phyloP scores from a whole-genome alignment of 768 basidiomycete genomes.

The Pulveroboletus sp. region DNA sequence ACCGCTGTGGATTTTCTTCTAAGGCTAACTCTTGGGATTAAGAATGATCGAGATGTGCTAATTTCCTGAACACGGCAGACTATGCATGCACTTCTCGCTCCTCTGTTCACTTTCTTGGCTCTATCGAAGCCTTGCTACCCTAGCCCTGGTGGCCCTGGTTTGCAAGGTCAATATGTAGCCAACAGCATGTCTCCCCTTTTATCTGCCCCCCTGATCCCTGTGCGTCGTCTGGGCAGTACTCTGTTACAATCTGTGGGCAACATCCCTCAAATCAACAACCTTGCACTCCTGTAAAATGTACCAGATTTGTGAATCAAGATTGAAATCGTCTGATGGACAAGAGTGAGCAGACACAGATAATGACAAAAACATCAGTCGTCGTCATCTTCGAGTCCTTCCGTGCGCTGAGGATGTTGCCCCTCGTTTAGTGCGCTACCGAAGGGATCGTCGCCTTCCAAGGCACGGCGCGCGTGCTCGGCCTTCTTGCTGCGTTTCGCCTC shows the following conservation, averaged over 20 bases:
- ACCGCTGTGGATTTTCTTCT: neutral
- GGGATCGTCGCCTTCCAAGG: conserved; percentile 55
- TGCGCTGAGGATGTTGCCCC: conserved; percentile 22
- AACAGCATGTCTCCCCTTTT: conserved; percentile 33
- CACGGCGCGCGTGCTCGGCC: conserved; percentile 43
- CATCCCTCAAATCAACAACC: conserved; percentile 9
- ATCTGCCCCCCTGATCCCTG: conserved; percentile 20
- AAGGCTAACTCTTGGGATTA: neutral
- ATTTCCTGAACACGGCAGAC: neutral
- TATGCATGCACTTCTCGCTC: neutral
- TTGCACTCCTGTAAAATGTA: conserved; percentile 2
- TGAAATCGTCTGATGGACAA: neutral
- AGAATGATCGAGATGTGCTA: neutral
- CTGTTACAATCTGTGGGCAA: conserved; percentile 13
- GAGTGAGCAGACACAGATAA: neutral
- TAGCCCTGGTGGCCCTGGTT: conserved; percentile 37
- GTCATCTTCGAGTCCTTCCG: conserved; percentile 40
- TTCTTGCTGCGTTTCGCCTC: conserved; percentile 66
- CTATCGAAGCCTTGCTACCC: conserved; percentile 53
- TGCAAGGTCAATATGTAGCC: conserved; percentile 62
- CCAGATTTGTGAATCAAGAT: neutral
- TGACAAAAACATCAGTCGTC: conserved; percentile 33
- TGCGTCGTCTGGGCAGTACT: conserved; percentile 19
- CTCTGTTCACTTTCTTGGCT: conserved; percentile 31
- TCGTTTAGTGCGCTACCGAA: conserved; percentile 56